Evolutionary conservation across 306 rosid genomes (phyloP).

Genomic region (Rubus idaeus): DNA sequence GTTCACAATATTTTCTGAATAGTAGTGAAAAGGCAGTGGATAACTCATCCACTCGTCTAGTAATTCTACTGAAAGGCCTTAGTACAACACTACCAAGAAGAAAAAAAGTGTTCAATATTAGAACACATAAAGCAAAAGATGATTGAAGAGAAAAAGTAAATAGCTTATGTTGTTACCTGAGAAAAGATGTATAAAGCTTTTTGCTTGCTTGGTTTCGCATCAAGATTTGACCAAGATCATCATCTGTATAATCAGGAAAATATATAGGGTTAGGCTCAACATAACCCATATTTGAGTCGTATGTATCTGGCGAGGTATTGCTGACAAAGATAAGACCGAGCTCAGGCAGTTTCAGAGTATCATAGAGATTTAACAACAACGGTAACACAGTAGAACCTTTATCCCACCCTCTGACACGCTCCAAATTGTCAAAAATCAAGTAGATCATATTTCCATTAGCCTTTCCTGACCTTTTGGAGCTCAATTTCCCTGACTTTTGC

Average conservation of each 20-base stretch:
- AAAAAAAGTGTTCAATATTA: conserved; percentile 25
- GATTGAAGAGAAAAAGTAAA: neutral
- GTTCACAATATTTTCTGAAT: conserved; percentile 63
- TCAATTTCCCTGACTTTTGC: conserved; percentile 34
- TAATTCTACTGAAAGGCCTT: conserved; percentile 65
- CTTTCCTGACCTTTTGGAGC: conserved; percentile 36
- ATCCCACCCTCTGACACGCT: conserved; percentile 86
- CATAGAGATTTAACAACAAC: conserved; percentile 72
- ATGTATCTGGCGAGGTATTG: conserved; percentile 79
- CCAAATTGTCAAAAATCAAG: conserved; percentile 79
- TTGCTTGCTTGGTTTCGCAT: conserved; percentile 56
- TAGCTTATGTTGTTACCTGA: conserved; percentile 48
- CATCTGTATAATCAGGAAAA: conserved; percentile 80
- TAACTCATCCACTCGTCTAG: conserved; percentile 72
- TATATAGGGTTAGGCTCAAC: conserved; percentile 67
- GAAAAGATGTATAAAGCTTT: conserved; percentile 76
- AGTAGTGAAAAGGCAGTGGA: conserved; percentile 58
- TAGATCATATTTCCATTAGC: conserved; percentile 73
- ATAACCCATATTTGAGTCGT: conserved; percentile 74
- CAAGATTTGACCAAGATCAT: conserved; percentile 60
- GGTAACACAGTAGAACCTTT: conserved; percentile 71
- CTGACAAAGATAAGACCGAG: conserved; percentile 83
- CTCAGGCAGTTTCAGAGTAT: conserved; percentile 69
- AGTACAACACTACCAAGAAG: conserved; percentile 57
- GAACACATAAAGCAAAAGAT: conserved; percentile 20